phyloP scores from a whole-genome alignment of 169 alveolate species.

The Cryptosporidium tyzzeri region DNA sequence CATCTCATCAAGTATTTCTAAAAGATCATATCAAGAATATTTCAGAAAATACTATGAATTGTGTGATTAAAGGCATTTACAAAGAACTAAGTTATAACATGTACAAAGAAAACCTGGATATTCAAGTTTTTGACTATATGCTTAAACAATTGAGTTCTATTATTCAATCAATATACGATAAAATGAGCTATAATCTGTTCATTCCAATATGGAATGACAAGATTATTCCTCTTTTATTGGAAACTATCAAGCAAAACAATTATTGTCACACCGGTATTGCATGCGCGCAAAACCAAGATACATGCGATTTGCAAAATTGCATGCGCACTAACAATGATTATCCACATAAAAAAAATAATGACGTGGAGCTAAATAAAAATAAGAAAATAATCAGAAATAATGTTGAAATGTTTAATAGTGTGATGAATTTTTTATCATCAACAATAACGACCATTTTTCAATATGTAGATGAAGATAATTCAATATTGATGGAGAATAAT shows the following conservation, averaged over 20 bases:
- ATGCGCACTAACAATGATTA: not conserved
- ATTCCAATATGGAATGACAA: slow-evolving; percentile 71
- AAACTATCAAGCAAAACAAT: slow-evolving; percentile 21
- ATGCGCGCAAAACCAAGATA: not conserved
- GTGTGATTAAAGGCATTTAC: slow-evolving; percentile 32
- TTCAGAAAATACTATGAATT: slow-evolving; percentile 28
- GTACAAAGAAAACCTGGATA: slow-evolving; percentile 26
- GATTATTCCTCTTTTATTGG: slow-evolving; percentile 38
- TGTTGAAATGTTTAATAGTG: slow-evolving; percentile 19
- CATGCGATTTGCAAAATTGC: slow-evolving; percentile 11
- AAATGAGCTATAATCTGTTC: slow-evolving; percentile 62
- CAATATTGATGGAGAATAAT: not conserved
- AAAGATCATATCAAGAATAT: slow-evolving; percentile 35
- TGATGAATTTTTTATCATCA: slow-evolving; percentile 51
- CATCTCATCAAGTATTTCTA: slow-evolving; percentile 45
- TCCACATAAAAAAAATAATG: slow-evolving; percentile 21
- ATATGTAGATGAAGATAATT: slow-evolving; percentile 11
- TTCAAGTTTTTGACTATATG: slow-evolving; percentile 8
- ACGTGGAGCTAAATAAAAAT: slow-evolving; percentile 11
- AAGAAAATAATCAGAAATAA: not conserved
- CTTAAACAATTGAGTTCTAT: slow-evolving; percentile 16
- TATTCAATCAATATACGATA: slow-evolving; percentile 33
- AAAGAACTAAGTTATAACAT: slow-evolving; percentile 19
- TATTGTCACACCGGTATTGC: slow-evolving; percentile 1
- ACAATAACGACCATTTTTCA: slow-evolving; percentile 53